Base-by-base conservation (phyloP, 2,329 filamentous ascomycete genomes). In the Fusarium siculi region DNA sequence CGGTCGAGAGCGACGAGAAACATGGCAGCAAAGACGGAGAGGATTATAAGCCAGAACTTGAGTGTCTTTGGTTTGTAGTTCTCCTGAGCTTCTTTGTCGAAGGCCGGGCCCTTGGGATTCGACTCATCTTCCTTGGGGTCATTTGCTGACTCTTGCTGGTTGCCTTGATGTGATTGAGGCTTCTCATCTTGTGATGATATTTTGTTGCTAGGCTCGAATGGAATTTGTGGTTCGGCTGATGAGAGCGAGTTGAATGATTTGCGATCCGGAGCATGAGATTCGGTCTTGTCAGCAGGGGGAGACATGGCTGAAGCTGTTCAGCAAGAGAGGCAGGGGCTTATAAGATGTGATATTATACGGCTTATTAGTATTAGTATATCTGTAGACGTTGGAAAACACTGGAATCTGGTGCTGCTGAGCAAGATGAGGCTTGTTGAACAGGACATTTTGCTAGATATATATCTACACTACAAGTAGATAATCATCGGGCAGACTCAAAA, bases 1-100 rank as follows among this genome's bases (percentile, higher is more conserved):
- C 88, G 44, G 83, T 90, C 68, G 16, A 90, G 82, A n/a, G 88
- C 88, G 30, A 90, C 87, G 36, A 90, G 82, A 71, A 90, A 89
- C 74, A 90, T 82, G 68, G 87, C 85, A 11, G 88, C 79, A 65
- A 89, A 87, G 67, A 88, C 85, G 68, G 86, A 88, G 36, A 86
- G 42, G 14, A 90, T 82, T 50, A 88, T 84, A 70, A 88, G 82
- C 88, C 88, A 89, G 75, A 90, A 89, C 73, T 85, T 85, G 68
- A 87, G 59, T 14, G 84, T 88, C 77, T 84, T 86, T 18, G 87
- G 88, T 66, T 86, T 80, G 80, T 85, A 89, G 62, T 87, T 84
- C 36, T 83, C 78, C 42, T 84, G 80, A 28, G 76, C 74, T 42
- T 81, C 79, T 14, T 78, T 53, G n/a, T 76, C 57, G 57, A 74